Evolutionary conservation across 2,329 filamentous ascomycete species (phyloP), one percentile per base, ranked within the genome.

Genomic region (Beauveria pseudobassiana): DNA sequence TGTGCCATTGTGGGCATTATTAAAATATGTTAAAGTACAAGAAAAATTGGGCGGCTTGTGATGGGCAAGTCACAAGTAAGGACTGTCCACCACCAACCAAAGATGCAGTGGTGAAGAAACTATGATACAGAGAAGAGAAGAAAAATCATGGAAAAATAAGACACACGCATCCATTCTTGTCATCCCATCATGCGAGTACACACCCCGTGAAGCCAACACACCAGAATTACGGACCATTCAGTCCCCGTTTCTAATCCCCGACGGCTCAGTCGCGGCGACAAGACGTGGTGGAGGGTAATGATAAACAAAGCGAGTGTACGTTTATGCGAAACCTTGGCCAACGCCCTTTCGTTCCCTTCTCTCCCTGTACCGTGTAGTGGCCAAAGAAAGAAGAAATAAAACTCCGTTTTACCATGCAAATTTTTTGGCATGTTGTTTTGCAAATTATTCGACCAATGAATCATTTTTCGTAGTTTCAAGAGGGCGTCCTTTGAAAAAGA

Each of bases 301-400:
- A 38, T 48, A 20, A 50, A 43, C 30, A 43, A 30, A 59, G 56
- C 28, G 56, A 59, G 56, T 59, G 56, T 51, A 50, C 28, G 54
- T 38, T 43, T 24, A 57, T 57, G 43, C 43, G 43, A 49, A 55
- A 54, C 18, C 24, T 28, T 49, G 24, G 53, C 18, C 40, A 46
- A 46, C 40, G 20, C 18, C 9, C n/a, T 42, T 14, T 46, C 12
- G 20, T 20, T 40, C 20, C 34, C 16, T 10, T 18, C 7, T 26
- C 34, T 38, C 34, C 34, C 34, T 14, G 34, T 38, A 14, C 34
- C 34, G 34, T 38, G 34, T 5, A 38, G 34, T 38, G 34, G 12
- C 34, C 12, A 38, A 38, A 38, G 14, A 12, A 38, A 38, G 34
- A 38, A 38, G 28, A 12, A 30, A 30, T 10, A 38, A 14, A 14